Evolutionary conservation across 768 basidiomycete genomes (phyloP).

Genomic region (Termitomyces sp.): DNA sequence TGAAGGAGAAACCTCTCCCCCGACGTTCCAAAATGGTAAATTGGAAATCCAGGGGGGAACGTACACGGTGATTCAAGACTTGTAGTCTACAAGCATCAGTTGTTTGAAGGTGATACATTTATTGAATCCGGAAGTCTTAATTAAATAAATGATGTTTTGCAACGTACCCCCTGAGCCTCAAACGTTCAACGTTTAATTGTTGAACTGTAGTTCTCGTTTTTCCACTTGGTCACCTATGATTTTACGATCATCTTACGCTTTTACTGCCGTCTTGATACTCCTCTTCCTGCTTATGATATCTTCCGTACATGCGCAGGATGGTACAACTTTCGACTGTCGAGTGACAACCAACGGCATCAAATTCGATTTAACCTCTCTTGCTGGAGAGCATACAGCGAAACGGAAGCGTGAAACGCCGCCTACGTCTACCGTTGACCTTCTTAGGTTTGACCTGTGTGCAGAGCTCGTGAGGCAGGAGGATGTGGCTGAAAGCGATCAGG

Average conservation of each 20-base stretch:
- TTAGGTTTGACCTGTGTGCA: slow-evolving; percentile 66
- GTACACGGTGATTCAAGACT: slow-evolving; percentile 3
- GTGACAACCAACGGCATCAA: slow-evolving; percentile 32
- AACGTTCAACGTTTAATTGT: neutral
- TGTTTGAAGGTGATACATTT: neutral
- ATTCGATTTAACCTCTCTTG: slow-evolving; percentile 59
- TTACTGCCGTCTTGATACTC: slow-evolving; percentile 9
- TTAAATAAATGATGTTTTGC: slow-evolving; percentile 1
- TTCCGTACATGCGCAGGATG: slow-evolving; percentile 30
- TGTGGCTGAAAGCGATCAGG: slow-evolving; percentile 61
- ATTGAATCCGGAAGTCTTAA: neutral
- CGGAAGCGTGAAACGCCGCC: slow-evolving; percentile 60
- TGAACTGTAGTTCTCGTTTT: neutral
- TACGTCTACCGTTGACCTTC: slow-evolving; percentile 49
- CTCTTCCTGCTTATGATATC: slow-evolving; percentile 12
- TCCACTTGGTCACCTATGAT: slow-evolving; percentile 15
- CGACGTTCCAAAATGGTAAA: neutral
- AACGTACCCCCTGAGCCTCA: neutral
- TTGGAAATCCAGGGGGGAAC: slow-evolving; percentile 12
- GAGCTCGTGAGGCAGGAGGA: slow-evolving; percentile 45
- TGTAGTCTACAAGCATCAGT: neutral
- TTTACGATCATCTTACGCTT: slow-evolving; percentile 11
- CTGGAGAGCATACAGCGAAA: slow-evolving; percentile 44
- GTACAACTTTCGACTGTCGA: slow-evolving; percentile 50
- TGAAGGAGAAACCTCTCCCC: slow-evolving; percentile 5